Percentiles rank a stretch among this genome's conserved stretches.
phyloP scores from a whole-genome alignment of 352 stramenopile genomes.

The Pythium diclinum region DNA sequence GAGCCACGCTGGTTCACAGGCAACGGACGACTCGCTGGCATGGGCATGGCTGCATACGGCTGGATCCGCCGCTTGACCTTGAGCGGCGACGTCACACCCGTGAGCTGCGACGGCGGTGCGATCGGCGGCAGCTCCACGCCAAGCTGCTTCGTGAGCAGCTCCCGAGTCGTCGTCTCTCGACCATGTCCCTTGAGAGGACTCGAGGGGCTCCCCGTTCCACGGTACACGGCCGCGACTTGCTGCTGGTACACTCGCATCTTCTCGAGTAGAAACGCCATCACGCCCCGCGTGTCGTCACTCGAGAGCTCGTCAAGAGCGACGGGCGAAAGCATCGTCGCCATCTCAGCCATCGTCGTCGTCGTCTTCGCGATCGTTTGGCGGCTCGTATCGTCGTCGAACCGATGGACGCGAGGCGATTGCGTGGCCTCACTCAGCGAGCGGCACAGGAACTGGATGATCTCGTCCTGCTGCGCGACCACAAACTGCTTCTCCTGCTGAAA shows the following conservation, averaged over 20 bases:
- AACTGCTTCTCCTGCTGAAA: slow-evolving; percentile 59
- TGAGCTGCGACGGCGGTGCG: slow-evolving; percentile 1
- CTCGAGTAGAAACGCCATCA: slow-evolving; percentile 58
- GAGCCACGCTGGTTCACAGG: background rate
- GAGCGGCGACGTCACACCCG: slow-evolving; percentile 29
- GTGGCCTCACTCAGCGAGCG: slow-evolving; percentile 36
- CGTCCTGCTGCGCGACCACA: slow-evolving; percentile 55
- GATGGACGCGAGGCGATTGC: background rate
- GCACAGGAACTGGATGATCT: slow-evolving; percentile 63
- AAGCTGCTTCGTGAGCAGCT: slow-evolving; percentile 46
- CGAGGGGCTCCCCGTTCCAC: background rate
- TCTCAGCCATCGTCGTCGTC: slow-evolving; percentile 39
- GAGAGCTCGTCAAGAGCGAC: slow-evolving; percentile 53
- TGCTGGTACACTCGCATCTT: slow-evolving; percentile 67
- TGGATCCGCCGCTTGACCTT: slow-evolving; percentile 52
- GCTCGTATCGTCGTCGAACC: background rate
- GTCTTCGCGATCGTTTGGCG: background rate
- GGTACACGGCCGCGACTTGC: slow-evolving; percentile 43
- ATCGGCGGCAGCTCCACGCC: slow-evolving; percentile 61
- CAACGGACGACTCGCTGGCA: background rate
- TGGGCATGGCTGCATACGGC: slow-evolving; percentile 22
- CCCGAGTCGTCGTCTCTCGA: slow-evolving; percentile 10
- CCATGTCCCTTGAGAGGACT: background rate
- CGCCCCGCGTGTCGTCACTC: slow-evolving; percentile 34
- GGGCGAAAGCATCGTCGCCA: slow-evolving; percentile 28